Conservation (phyloP, 2,329 filamentous ascomycete species). For the Ascochyta fabae region DNA sequence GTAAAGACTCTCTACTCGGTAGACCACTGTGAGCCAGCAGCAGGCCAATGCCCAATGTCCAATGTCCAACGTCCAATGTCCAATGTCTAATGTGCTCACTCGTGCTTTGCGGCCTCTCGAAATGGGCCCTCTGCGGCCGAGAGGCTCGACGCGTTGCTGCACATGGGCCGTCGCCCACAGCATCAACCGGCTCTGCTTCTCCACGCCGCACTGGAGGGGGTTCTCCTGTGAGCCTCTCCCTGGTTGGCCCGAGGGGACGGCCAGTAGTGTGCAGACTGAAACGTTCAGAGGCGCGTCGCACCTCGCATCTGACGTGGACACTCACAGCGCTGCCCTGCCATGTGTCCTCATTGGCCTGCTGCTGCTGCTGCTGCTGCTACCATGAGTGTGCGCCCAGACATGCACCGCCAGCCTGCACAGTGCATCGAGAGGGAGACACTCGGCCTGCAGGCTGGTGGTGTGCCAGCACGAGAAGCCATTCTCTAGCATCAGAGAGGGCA, state of each 20-base stretch:
- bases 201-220: slow-evolving; percentile 17
- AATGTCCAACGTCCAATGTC: too few relatives aligned
- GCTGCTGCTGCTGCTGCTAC: not conserved
- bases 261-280: slow-evolving; percentile 27
- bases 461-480: slow-evolving; percentile 7
- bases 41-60: slow-evolving; percentile 2
- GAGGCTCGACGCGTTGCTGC: not conserved
- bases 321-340: slow-evolving; percentile 13
- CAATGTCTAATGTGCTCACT: too few relatives aligned
- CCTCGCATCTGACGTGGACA: slow-evolving; percentile 40
- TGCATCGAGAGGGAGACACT: not conserved
- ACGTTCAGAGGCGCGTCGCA: slow-evolving; percentile 40
- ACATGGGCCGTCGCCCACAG: not conserved
- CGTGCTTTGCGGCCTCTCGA: too few relatives aligned
- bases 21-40: too few relatives aligned
- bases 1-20: not conserved
- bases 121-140: not conserved
- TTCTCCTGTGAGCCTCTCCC: slow-evolving; percentile 15
- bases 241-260: slow-evolving; percentile 30
- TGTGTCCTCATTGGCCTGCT: slow-evolving; percentile 18
- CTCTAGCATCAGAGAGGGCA: not conserved
- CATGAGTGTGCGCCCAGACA: too few relatives aligned
- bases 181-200: not conserved
- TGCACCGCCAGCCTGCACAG: not conserved
- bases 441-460: not conserved